A percentile compares a stretch with the other conserved stretches of the same genome.
phyloP scores from a whole-genome alignment of 306 rosid species.

The Betula pendula region DNA sequence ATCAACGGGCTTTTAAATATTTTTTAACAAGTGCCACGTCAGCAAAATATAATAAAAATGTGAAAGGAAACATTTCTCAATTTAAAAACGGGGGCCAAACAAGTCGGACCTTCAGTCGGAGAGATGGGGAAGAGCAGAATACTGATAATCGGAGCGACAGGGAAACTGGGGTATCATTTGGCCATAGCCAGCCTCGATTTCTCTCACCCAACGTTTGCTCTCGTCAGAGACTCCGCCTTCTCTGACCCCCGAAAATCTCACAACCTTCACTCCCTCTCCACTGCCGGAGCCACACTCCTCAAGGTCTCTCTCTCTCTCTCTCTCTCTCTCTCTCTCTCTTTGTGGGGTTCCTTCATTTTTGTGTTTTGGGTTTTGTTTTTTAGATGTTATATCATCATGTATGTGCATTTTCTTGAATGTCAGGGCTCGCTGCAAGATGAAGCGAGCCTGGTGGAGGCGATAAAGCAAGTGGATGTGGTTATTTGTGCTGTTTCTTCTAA shows the following conservation, averaged over 20 bases:
- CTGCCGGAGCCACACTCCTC: conserved; percentile 62
- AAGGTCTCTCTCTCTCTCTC: conserved; percentile 30
- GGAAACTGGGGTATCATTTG: conserved; percentile 55
- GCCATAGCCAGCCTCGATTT: conserved; percentile 55
- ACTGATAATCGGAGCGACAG: conserved; percentile 68
- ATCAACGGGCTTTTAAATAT: too few relatives aligned
- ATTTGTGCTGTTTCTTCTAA: conserved; percentile 65
- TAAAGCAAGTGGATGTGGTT: conserved; percentile 75
- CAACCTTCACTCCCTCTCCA: conserved; percentile 52
- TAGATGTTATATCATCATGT: too few relatives aligned
- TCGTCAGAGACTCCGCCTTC: conserved; percentile 58
- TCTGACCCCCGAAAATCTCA: conserved; percentile 52
- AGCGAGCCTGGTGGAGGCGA: conserved; percentile 57
- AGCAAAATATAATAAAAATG: too few relatives aligned
- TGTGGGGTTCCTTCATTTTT: background rate
- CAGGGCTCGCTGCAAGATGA: conserved; percentile 79
- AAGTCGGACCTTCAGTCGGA: background rate
- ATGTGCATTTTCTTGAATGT: conserved; percentile 1
- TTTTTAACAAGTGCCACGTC: too few relatives aligned
- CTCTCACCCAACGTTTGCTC: conserved; percentile 76
- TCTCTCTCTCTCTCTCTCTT: background rate
- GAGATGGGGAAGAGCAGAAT: conserved; percentile 55
- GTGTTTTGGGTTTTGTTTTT: background rate
- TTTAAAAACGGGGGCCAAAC: too few relatives aligned
- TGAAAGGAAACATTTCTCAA: too few relatives aligned